Conservation (phyloP, 306 rosid species). For the Hylodesmum podocarpum region DNA sequence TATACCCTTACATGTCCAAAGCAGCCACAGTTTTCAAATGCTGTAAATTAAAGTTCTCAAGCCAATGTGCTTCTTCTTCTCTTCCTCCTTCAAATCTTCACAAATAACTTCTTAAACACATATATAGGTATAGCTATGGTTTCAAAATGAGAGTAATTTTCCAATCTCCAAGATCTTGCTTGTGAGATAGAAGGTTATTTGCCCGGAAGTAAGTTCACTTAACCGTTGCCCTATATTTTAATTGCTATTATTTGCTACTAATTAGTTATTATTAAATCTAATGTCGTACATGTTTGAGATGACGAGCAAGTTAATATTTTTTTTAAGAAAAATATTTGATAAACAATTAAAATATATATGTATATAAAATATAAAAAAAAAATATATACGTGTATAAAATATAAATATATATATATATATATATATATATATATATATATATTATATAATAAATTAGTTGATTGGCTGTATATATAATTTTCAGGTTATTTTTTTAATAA, state of each 20-base stretch:
- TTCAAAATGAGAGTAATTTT: background rate
- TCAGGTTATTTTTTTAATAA: background rate
- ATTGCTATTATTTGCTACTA: background rate
- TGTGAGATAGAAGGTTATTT: slow-evolving; percentile 6
- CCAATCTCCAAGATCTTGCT: background rate
- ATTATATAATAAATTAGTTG: too few species aligned
- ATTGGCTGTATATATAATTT: too few species aligned
- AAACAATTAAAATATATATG: too few species aligned
- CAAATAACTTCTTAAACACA: background rate
- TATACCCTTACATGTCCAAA: slow-evolving; percentile 2
- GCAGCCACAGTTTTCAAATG: background rate
- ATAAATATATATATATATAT: too few species aligned
- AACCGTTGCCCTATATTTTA: background rate
- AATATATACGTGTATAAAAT: too few species aligned
- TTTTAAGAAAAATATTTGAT: too few species aligned
- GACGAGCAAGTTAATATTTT: slow-evolving; percentile 21
- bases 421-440: too few species aligned
- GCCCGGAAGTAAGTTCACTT: background rate
- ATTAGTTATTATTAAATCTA: background rate
- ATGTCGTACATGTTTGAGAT: slow-evolving; percentile 2
- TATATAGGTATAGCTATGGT: background rate
- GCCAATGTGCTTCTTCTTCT: background rate
- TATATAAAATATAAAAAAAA: too few species aligned
- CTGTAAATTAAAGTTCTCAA: background rate
- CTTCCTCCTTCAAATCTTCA: background rate